phyloP scores from a whole-genome alignment of 2,329 filamentous ascomycete species.

The Parastagonospora avenae region DNA sequence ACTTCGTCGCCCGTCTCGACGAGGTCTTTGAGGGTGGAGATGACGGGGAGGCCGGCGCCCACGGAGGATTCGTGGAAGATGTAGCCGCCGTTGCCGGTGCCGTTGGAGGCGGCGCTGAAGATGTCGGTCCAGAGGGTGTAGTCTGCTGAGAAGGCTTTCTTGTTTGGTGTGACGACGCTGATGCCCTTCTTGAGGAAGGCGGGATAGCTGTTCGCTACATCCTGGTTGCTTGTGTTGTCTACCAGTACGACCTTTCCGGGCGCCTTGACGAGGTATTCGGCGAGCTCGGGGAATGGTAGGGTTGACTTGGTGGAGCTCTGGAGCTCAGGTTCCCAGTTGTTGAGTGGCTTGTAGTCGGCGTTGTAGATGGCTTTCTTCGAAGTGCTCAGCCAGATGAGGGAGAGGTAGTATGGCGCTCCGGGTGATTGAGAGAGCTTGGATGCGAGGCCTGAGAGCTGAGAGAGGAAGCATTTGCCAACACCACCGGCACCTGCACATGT shows the following conservation, averaged over 20 bases:
- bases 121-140: constrained; percentile 86
- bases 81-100: constrained; percentile 69
- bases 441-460: constrained; percentile 74
- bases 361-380: constrained; percentile 82
- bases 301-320: constrained; percentile 67
- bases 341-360: constrained; percentile 70
- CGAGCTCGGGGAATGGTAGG: constrained; percentile 70
- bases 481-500: constrained; percentile 75
- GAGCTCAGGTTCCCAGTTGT: constrained; percentile 65
- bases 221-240: constrained; percentile 93
- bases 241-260: constrained; percentile 82
- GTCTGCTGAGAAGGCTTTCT: constrained; percentile 91
- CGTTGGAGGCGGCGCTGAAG: constrained; percentile 72
- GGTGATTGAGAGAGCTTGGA: constrained; percentile 59
- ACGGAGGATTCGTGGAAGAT: constrained; percentile 96
- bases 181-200: constrained; percentile 79
- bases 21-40: constrained; percentile 93
- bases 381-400: constrained; percentile 82
- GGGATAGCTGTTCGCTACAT: constrained; percentile 83
- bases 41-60: constrained; percentile 88
- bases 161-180: constrained; percentile 94
- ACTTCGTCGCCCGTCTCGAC: constrained; percentile 91
- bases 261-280: constrained; percentile 76
- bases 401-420: constrained; percentile 70
- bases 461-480: constrained; percentile 89